Evolutionary conservation across 768 basidiomycete species (phyloP).

Genomic region (Suillus americanus): DNA sequence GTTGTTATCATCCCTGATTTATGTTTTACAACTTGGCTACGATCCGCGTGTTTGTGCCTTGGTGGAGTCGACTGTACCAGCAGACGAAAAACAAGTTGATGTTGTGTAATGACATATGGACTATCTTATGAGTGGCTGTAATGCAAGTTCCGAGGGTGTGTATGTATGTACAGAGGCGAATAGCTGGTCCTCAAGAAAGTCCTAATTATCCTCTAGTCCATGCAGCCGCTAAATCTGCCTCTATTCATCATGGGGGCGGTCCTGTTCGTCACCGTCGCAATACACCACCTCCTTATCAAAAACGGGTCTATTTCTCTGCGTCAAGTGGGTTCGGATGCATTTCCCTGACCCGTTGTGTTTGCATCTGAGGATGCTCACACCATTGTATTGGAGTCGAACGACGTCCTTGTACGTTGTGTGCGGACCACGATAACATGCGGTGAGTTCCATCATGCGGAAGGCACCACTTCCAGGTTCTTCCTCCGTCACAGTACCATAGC

Average conservation of each 20-base stretch:
- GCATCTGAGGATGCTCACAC: neutral
- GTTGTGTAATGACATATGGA: neutral
- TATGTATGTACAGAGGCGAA: neutral
- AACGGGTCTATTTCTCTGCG: neutral
- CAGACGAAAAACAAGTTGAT: neutral
- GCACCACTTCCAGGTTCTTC: neutral
- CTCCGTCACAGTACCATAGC: constrained; percentile 1
- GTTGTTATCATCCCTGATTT: neutral
- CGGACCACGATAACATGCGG: neutral
- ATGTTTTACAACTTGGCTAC: neutral
- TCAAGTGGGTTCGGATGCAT: neutral
- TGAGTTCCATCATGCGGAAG: constrained; percentile 3
- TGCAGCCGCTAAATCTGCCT: neutral
- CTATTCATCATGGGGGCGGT: neutral
- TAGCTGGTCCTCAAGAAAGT: neutral
- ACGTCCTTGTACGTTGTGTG: neutral
- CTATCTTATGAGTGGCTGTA: neutral
- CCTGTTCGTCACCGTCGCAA: constrained; percentile 1
- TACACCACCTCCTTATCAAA: neutral
- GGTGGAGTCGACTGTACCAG: neutral
- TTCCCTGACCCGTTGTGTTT: neutral
- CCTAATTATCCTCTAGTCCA: neutral
- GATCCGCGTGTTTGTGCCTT: neutral
- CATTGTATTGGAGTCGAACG: neutral
- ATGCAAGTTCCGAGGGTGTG: neutral